Evolutionary conservation across 2,329 filamentous ascomycete species (phyloP), one percentile per base, ranked within the genome.

Genomic region (Diaporthe sp.): DNA sequence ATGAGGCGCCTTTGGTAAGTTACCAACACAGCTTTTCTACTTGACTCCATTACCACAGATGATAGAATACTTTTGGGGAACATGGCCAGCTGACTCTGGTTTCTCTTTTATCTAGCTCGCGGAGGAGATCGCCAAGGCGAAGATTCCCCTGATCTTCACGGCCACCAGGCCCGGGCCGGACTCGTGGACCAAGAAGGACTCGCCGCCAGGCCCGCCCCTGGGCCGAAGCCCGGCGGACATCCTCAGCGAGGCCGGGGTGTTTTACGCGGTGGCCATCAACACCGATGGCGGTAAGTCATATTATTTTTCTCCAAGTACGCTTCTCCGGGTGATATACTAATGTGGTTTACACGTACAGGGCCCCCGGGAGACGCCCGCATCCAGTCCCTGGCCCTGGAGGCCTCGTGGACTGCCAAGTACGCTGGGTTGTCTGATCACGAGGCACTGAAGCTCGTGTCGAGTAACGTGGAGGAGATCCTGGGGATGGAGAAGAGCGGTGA

Each of bases 61-160:
- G 15, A n/a, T 13, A 22, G 19, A 33, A n/a, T 2, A 2, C 1
- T 9, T 50, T 19, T 1, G 19, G 30, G 42, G 3, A 5, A 6
- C 2, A 35, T 13, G 13, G 13, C 30, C 13, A 67, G 47, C 45
- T 67, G 17, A 61, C 17, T 12, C 35, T 22, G 22, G 2, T 3
- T 4, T n/a, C 13, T n/a, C 7, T 15, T 7, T n/a, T 22, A 35
- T 66, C 25, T 30, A 84, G 83, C 80, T 85, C 6, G 85, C 84
- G 19, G 76, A 81, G 30, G 82, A 85, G 35, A 80, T 86, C 4
- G 84, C 85, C 6, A 77, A 79, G 33, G 81, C 83, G n/a, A 78
- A 79, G 22, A 83, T 87, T 35, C 82, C 85, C 3, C 79, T 86
- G n/a, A 85, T 88, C 33, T 79, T 87, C 3, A 83, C 84, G n/a